Conservation (phyloP, 148 eudicot genomes). For the Nepenthes gracilis region DNA sequence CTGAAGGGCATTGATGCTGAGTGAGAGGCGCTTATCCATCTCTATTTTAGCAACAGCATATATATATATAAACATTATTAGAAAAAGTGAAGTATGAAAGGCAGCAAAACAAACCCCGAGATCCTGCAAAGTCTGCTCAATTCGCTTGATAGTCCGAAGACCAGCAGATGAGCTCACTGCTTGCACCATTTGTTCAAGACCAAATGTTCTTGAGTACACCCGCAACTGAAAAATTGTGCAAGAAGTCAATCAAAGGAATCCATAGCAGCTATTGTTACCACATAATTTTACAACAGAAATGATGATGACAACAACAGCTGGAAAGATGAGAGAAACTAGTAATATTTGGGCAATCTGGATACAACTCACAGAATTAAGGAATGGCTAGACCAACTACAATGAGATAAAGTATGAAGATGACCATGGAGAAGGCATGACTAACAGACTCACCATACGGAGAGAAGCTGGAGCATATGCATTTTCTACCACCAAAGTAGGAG, state of each 20-base stretch:
- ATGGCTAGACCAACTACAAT: background rate
- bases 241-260: slow-evolving; percentile 1
- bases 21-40: background rate
- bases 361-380: background rate
- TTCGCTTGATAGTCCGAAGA: slow-evolving; percentile 86
- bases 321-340: background rate
- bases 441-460: slow-evolving; percentile 60
- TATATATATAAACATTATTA: background rate
- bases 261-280: background rate
- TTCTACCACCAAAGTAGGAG: slow-evolving; percentile 44
- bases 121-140: slow-evolving; percentile 94
- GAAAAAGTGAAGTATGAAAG: background rate
- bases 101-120: slow-evolving; percentile 66
- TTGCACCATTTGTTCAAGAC: slow-evolving; percentile 96
- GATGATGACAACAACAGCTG: background rate
- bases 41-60: background rate
- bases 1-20: background rate
- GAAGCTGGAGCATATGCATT: slow-evolving; percentile 61
- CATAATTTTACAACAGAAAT: background rate
- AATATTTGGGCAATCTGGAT: background rate
- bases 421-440: background rate
- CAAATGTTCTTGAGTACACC: slow-evolving; percentile 84
- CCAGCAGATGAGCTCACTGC: slow-evolving; percentile 94
- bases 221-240: slow-evolving; percentile 41
- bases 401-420: background rate